These are phyloP conservation scores for Hyparrhenia diplandra DNA, from an alignment of 176 grass and related monocot species.

Conservation along the genomic window DNA sequence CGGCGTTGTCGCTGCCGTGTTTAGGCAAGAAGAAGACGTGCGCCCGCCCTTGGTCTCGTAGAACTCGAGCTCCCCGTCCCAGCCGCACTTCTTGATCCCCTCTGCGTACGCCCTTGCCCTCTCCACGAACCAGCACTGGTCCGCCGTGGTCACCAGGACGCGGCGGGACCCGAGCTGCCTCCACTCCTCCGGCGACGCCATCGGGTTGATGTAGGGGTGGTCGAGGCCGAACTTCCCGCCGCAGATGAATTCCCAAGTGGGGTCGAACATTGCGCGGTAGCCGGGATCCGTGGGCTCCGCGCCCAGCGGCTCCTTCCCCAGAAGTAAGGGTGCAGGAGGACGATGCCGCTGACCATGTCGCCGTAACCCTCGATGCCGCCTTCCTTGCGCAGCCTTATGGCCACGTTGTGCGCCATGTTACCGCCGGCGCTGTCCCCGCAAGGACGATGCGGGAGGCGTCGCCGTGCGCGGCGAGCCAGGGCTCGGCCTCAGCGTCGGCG, in stretches of 20 bases:
- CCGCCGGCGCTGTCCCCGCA: slow-evolving; percentile 66
- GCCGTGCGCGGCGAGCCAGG: slow-evolving; percentile 55
- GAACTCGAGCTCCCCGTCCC: slow-evolving; percentile 53
- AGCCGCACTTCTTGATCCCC: slow-evolving; percentile 53
- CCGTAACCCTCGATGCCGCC: slow-evolving; percentile 32
- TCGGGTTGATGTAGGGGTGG: slow-evolving; percentile 47
- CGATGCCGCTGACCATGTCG: slow-evolving; percentile 37
- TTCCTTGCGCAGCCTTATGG: slow-evolving; percentile 51
- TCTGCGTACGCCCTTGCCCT: slow-evolving; percentile 60
- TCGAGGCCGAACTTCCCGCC: slow-evolving; percentile 39
- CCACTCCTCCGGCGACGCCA: slow-evolving; percentile 44
- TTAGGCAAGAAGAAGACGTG: slow-evolving; percentile 64
- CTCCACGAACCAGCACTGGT: slow-evolving; percentile 61
- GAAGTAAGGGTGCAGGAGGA: slow-evolving; percentile 69
- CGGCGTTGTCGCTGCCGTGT: slow-evolving; percentile 41
- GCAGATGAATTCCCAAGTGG: slow-evolving; percentile 47
- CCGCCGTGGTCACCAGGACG: slow-evolving; percentile 71
- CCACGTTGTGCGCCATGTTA: slow-evolving; percentile 71
- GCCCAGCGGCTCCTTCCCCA: slow-evolving; percentile 51
- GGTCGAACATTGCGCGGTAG: slow-evolving; percentile 38
- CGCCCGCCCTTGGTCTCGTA: slow-evolving; percentile 47
- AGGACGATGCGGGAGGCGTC: slow-evolving; percentile 64
- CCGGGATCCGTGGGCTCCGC: slow-evolving; percentile 32
- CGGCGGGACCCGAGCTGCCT: slow-evolving; percentile 39
- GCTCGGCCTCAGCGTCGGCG: slow-evolving; percentile 34